Conservation (phyloP, 768 basidiomycete genomes). For the Leccinum olivaceopallidum region DNA sequence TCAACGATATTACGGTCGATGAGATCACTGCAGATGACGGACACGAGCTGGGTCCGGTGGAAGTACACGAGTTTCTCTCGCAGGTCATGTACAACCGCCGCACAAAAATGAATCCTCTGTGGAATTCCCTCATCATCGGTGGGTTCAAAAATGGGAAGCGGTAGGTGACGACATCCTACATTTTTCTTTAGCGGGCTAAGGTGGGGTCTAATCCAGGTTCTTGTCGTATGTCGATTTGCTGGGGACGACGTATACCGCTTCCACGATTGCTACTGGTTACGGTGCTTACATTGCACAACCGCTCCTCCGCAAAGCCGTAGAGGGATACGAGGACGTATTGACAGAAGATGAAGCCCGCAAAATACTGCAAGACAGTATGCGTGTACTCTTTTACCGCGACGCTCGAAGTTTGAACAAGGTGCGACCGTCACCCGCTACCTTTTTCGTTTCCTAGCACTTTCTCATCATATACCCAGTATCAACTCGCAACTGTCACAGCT, state of each 20-base stretch:
- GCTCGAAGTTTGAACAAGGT: slow-evolving; percentile 96
- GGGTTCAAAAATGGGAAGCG: slow-evolving; percentile 84
- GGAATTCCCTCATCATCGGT: slow-evolving; percentile 94
- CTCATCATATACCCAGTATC: slow-evolving; percentile 60
- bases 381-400: slow-evolving; percentile 94
- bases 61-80: slow-evolving; percentile 91
- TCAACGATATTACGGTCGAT: slow-evolving; percentile 75
- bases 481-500: slow-evolving; percentile 87
- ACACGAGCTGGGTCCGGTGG: slow-evolving; percentile 78
- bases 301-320: slow-evolving; percentile 86
- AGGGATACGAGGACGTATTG: slow-evolving; percentile 71
- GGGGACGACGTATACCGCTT: slow-evolving; percentile 93
- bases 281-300: slow-evolving; percentile 94
- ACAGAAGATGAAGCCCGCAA: slow-evolving; percentile 77
- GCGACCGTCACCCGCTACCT: slow-evolving; percentile 17
- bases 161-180: slow-evolving; percentile 42
- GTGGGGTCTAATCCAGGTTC: slow-evolving; percentile 57
- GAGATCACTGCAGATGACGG: slow-evolving; percentile 85
- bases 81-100: slow-evolving; percentile 90
- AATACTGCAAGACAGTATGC: slow-evolving; percentile 85
- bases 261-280: slow-evolving; percentile 94
- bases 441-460: neutral
- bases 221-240: slow-evolving; percentile 92
- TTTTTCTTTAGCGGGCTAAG: neutral
- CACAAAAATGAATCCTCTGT: slow-evolving; percentile 88